Evolutionary conservation across 2,329 filamentous ascomycete species (phyloP), one percentile per base, ranked within the genome.

Genomic region (Incumbomyces delicatus): DNA sequence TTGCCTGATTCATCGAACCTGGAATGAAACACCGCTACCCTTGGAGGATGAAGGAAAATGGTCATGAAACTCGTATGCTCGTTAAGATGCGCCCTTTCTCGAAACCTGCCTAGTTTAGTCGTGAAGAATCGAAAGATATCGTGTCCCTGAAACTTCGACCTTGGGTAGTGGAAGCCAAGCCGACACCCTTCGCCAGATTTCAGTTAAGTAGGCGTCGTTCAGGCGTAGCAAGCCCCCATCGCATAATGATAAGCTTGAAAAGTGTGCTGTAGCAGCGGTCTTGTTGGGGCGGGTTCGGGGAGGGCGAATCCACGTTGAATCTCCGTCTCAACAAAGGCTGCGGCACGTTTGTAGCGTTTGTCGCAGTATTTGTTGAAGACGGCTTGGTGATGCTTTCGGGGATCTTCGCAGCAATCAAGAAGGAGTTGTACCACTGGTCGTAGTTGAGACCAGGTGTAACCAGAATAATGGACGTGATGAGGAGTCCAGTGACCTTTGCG

Each of bases 351-450:
- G 73, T 87, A 96, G 44, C 85, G 80, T 61, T 83, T 85, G 63
- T 94, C 85, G 32, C 79, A 75, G 67, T 95, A 98, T 67, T 98
- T 98, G 47, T 95, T 87, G 61, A 79, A 95, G 35, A 98, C 83
- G 6, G 88, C 87, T 22, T 73, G 68, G 62, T 98, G 92, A 62
- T 98, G 92, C 59, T 82, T 81, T 53, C 75, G 75, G 6, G 88
- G 85, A 47, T 81, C 76, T 50, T 87, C 81, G 66, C 88, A 95
- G 70, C 90, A 96, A 57, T 95, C 87, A 41, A 94, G 70, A 54
- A 98, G 81, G 63, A 86, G 81, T 12, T 74, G 72, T 39, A 95
- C 75, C 32, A 95, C 70, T 1, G 83, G 81, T 59, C 81, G 81
- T 47, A 98, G 73, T 65, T 98, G 92, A 38, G 72, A 69, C 69